Percentiles rank a stretch among this genome's conserved stretches.
Evolutionary conservation across 768 basidiomycete genomes (phyloP).

Genomic region (Cystobasidium onofrii): DNA sequence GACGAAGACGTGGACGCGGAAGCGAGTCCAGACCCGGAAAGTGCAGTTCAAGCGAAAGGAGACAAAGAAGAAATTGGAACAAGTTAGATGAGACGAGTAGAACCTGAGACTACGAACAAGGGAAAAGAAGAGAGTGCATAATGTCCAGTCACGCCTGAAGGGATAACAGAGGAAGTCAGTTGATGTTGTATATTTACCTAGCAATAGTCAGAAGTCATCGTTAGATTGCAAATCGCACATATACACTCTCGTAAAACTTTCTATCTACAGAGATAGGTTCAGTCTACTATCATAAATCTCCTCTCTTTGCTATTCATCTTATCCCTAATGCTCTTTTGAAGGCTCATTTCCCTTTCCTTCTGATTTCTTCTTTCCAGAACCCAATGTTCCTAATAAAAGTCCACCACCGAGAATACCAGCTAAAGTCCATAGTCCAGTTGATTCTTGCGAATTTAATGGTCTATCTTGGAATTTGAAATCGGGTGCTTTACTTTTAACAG

Average conservation of each 20-base stretch:
- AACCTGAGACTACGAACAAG: too few relatives aligned
- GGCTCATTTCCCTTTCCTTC: neutral
- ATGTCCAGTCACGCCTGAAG: too few relatives aligned
- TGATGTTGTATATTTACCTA: neutral
- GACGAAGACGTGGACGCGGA: neutral
- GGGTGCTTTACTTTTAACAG: neutral
- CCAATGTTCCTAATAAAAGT: conserved; percentile 6
- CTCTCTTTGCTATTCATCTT: neutral
- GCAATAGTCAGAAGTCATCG: neutral
- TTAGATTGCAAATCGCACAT: neutral
- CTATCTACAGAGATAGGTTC: neutral
- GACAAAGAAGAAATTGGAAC: neutral
- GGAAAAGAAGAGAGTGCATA: too few relatives aligned
- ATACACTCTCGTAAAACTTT: neutral
- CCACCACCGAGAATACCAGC: conserved; percentile 21
- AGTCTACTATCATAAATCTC: neutral
- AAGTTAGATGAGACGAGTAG: too few relatives aligned
- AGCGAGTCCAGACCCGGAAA: neutral
- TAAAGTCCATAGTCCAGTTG: neutral
- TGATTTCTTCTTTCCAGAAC: neutral
- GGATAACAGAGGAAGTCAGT: too few relatives aligned
- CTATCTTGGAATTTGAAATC: conserved; percentile 28
- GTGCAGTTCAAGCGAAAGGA: neutral
- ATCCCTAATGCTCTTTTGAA: neutral
- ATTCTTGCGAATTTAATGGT: neutral